phyloP scores from a whole-genome alignment of 208 protist species.

The Trypanosoma melophagium region DNA sequence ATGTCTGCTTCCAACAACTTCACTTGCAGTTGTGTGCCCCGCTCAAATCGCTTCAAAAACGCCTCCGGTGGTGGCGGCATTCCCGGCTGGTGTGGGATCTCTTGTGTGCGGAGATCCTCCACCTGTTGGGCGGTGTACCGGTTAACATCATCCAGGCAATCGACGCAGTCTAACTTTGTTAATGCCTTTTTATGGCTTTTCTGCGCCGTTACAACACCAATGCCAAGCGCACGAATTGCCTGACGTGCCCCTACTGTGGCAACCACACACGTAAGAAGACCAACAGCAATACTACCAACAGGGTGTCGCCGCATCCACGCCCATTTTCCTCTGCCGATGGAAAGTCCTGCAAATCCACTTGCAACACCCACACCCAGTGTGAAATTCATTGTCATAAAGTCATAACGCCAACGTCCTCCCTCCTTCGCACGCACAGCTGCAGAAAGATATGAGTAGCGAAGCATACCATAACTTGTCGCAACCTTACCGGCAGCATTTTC shows the following conservation, averaged over 20 bases:
- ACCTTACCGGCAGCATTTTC: slow-evolving; percentile 54
- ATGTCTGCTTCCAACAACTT: slow-evolving; percentile 71
- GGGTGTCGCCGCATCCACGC: slow-evolving; percentile 70
- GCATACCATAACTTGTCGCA: slow-evolving; percentile 63
- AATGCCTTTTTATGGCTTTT: slow-evolving; percentile 73
- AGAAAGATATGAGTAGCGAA: slow-evolving; percentile 69
- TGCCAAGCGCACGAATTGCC: slow-evolving; percentile 50
- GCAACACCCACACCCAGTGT: slow-evolving; percentile 51
- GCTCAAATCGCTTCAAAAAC: slow-evolving; percentile 60
- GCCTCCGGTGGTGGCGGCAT: slow-evolving; percentile 73
- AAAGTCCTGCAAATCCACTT: slow-evolving; percentile 44
- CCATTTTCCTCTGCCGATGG: slow-evolving; percentile 41
- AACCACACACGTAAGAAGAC: slow-evolving; percentile 37
- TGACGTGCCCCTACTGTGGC: slow-evolving; percentile 46
- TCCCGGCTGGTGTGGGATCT: slow-evolving; percentile 57
- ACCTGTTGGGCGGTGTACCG: slow-evolving; percentile 59
- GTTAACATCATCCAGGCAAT: slow-evolving; percentile 81
- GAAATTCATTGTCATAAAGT: slow-evolving; percentile 83
- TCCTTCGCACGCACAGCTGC: slow-evolving; percentile 62
- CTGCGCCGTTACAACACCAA: slow-evolving; percentile 69
- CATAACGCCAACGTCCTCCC: slow-evolving; percentile 78
- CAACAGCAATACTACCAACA: slow-evolving; percentile 43
- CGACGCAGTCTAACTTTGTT: slow-evolving; percentile 50
- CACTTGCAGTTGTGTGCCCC: slow-evolving; percentile 49
- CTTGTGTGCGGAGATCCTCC: slow-evolving; percentile 50